These are phyloP conservation scores for Sporothrix curviconia DNA, from an alignment of 2,329 filamentous ascomycete genomes.

Conservation along the genomic window DNA sequence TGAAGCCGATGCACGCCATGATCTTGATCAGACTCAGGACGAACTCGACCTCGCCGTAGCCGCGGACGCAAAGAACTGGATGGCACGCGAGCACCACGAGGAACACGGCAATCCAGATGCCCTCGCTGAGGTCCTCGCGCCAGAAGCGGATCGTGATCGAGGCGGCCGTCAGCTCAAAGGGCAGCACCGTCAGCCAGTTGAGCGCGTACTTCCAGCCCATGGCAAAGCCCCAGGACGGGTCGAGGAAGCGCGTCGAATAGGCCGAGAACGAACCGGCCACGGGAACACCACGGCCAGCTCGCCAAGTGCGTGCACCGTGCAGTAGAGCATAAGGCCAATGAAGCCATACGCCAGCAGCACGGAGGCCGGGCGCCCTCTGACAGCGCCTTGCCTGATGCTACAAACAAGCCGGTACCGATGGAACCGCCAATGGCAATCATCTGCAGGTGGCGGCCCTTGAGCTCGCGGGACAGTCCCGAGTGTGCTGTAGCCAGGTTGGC, in stretches of 20 bases:
- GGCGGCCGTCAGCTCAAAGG: slow-evolving; percentile 80
- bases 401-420: slow-evolving; percentile 85
- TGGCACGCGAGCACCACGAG: slow-evolving; percentile 65
- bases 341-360: slow-evolving; percentile 71
- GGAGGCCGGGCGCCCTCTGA: slow-evolving; percentile 66
- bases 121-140: slow-evolving; percentile 57
- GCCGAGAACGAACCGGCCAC: slow-evolving; percentile 88
- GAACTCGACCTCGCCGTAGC: slow-evolving; percentile 86
- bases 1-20: slow-evolving; percentile 78
- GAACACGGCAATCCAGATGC: slow-evolving; percentile 79
- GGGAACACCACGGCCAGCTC: slow-evolving; percentile 83
- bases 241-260: slow-evolving; percentile 85
- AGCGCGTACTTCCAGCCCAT: slow-evolving; percentile 95
- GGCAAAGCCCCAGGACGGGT: slow-evolving; percentile 90
- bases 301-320: slow-evolving; percentile 83
- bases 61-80: slow-evolving; percentile 84
- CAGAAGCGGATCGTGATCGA: slow-evolving; percentile 80
- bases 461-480: slow-evolving; percentile 65
- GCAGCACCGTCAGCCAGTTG: slow-evolving; percentile 79
- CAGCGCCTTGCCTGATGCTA: slow-evolving; percentile 70
- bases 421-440: slow-evolving; percentile 97
- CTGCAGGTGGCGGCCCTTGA: slow-evolving; percentile 82
- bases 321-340: slow-evolving; percentile 83
- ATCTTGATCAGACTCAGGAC: slow-evolving; percentile 83
- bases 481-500: slow-evolving; percentile 68